Percentiles rank a stretch among this genome's conserved stretches.
phyloP scores from a whole-genome alignment of 148 eudicot genomes.

The Rhododendron ferrugineum region DNA sequence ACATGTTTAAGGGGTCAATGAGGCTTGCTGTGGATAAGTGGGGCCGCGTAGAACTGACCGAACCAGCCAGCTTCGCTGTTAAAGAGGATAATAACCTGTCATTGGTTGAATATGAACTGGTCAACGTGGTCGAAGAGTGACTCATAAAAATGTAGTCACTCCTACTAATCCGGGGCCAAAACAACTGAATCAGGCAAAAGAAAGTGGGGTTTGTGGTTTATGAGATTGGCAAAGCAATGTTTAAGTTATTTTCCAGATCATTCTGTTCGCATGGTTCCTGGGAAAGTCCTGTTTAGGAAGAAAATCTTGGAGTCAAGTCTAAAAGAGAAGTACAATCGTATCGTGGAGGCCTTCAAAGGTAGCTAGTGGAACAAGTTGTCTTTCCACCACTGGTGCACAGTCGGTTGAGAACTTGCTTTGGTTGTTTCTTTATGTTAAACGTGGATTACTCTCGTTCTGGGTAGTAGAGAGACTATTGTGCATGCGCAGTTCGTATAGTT shows the following conservation, averaged over 20 bases:
- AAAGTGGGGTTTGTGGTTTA: constrained; percentile 10
- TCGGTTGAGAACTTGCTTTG: constrained; percentile 6
- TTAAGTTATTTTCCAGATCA: constrained; percentile 11
- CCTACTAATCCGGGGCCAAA: constrained; percentile 1
- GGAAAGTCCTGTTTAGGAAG: not conserved
- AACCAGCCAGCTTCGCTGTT: constrained; percentile 40
- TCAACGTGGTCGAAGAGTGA: constrained; percentile 45
- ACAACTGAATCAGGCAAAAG: constrained; percentile 13
- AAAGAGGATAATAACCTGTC: constrained; percentile 58
- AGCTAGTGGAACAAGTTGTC: not conserved
- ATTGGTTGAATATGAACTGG: constrained; percentile 57
- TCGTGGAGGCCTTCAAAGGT: constrained; percentile 1
- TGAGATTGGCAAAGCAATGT: constrained; percentile 9
- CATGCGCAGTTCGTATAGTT: not conserved
- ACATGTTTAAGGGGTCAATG: constrained; percentile 73
- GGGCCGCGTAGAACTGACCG: constrained; percentile 46
- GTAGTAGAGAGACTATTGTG: not conserved
- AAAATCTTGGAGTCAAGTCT: not conserved
- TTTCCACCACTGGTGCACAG: not conserved
- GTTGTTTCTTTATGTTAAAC: not conserved
- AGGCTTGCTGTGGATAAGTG: constrained; percentile 64
- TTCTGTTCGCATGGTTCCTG: constrained; percentile 3
- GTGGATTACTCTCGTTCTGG: constrained; percentile 4
- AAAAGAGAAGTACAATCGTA: not conserved
- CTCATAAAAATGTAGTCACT: not conserved